Base-by-base conservation (phyloP, 306 rosid species). In the Prunus mira region DNA sequence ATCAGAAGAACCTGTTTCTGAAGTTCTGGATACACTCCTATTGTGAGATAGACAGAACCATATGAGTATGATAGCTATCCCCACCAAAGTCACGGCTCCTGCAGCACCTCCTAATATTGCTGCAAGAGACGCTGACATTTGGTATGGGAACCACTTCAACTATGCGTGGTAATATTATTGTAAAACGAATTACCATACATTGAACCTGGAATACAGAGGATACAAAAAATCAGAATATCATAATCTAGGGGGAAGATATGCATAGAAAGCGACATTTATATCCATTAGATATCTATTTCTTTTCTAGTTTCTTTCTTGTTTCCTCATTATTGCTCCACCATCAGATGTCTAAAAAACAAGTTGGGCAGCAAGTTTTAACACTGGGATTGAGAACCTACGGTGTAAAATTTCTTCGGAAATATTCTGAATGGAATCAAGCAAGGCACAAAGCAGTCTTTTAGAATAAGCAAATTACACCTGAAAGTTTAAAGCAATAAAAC, bases 1-100 rank as follows among this genome's bases (percentile, higher is more conserved):
- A 83, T 93, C 97, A 80, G 98, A 93, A 38, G 98, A 93, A 3
- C 88, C 98, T 25, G 97, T 93, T 88, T 93, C 98, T 12, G 98
- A 91, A 81, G 93, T 88, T 84, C 93, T 86, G 18, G 90, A 83
- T 75, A 69, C 80, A 43, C 85, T 84, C 73, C 87, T 82, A 56
- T 64, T 77, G 81, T 78, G 93, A 76, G 78, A 87, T 6, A 90
- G 63, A 63, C 81, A 90, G 78, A 82, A 83, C 82, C 94, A 84
- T 81, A 90, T 30, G 45, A 91, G 89, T 78, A 88, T 66, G 75
- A 91, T 81, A 76, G 75, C 64, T 67, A 91, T 81, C 82, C 90
- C 93, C 77, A 90, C 93, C 91, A 93, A 88, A 87, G 96, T 87
- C 96, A 88, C 90, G 83, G 90, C 97, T 87, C 96, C 98, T 83